Evolutionary conservation across 768 basidiomycete genomes (phyloP).

Genomic region (Rhizopogon vinicolor): DNA sequence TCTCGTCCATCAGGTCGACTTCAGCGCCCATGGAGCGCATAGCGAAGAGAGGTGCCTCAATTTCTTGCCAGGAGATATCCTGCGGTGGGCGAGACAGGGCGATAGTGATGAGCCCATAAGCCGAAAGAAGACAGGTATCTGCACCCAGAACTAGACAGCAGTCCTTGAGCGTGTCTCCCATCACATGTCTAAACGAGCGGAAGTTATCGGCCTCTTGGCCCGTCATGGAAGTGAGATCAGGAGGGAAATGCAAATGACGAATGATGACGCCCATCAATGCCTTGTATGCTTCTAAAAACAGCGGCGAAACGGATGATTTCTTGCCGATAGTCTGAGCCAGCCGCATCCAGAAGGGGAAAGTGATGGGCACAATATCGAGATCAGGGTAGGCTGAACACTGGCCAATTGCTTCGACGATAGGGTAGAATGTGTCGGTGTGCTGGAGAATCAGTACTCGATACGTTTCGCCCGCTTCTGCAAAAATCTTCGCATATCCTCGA

Average conservation of each 20-base stretch:
- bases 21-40: slow-evolving; percentile 98
- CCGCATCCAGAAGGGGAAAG: slow-evolving; percentile 98
- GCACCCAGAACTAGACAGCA: slow-evolving; percentile 93
- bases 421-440: slow-evolving; percentile 90
- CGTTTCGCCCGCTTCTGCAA: slow-evolving; percentile 96
- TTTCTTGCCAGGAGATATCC: slow-evolving; percentile 84
- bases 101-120: slow-evolving; percentile 74
- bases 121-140: slow-evolving; percentile 73
- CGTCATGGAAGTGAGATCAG: slow-evolving; percentile 56
- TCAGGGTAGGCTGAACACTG: slow-evolving; percentile 90
- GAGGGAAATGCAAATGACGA: slow-evolving; percentile 85
- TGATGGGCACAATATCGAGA: slow-evolving; percentile 95
- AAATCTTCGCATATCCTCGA: slow-evolving; percentile 84
- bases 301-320: slow-evolving; percentile 61
- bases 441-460: slow-evolving; percentile 86
- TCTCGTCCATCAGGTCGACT: slow-evolving; percentile 76
- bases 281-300: slow-evolving; percentile 80
- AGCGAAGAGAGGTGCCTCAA: slow-evolving; percentile 96
- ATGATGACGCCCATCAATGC: slow-evolving; percentile 85
- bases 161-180: slow-evolving; percentile 99
- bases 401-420: slow-evolving; percentile 92
- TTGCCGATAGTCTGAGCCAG: slow-evolving; percentile 89
- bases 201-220: slow-evolving; percentile 92
- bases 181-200: slow-evolving; percentile 92
- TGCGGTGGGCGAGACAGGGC: slow-evolving; percentile 62